Evolutionary conservation across 768 basidiomycete genomes (phyloP).

Genomic region (Auriculariales sp.): DNA sequence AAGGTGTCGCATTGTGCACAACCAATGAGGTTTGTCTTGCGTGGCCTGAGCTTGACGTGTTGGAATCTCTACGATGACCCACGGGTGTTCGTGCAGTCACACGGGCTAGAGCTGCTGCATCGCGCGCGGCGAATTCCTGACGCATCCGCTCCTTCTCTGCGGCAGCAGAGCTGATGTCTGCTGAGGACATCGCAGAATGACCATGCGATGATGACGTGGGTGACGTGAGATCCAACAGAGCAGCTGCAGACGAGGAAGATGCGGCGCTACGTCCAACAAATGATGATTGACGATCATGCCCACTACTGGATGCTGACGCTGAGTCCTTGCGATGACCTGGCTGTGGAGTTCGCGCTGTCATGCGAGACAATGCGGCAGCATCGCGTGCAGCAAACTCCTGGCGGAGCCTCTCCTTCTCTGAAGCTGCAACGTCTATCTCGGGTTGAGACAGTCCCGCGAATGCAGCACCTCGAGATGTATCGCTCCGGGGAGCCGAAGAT

Average conservation of each 20-base stretch:
- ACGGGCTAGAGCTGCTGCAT: constrained; percentile 35
- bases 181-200: constrained; percentile 31
- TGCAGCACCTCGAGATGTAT: constrained; percentile 1
- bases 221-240: constrained; percentile 12
- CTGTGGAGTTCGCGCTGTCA: background rate
- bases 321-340: constrained; percentile 13
- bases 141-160: constrained; percentile 60
- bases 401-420: background rate
- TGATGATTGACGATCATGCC: background rate
- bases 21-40: constrained; percentile 1
- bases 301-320: constrained; percentile 16
- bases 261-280: background rate
- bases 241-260: background rate
- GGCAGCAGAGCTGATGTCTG: constrained; percentile 20
- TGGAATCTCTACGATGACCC: no score
- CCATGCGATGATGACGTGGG: constrained; percentile 21
- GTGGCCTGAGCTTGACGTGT: constrained; percentile 5
- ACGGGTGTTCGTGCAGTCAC: no score
- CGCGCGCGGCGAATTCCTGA: constrained; percentile 48
- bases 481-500: constrained; percentile 13
- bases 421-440: constrained; percentile 29
- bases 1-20: no score
- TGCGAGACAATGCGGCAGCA: background rate
- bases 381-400: background rate
- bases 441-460: constrained; percentile 29